phyloP scores from a whole-genome alignment of 179 eudicot genomes.

The Actinidia polygama region DNA sequence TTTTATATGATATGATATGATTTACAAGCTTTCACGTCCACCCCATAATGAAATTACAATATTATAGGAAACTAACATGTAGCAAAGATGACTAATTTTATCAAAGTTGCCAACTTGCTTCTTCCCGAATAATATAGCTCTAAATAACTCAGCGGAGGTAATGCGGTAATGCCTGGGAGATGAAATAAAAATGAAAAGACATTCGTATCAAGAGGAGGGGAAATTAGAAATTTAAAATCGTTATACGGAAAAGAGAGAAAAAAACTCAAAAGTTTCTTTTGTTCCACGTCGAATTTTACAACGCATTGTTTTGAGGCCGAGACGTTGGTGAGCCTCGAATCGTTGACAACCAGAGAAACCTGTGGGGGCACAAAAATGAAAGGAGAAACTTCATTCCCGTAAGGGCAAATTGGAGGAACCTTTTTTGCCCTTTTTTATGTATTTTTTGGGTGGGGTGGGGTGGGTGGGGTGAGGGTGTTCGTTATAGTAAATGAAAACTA shows the following conservation, averaged over 20 bases:
- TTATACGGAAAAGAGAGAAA: neutral
- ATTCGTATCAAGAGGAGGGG: too few species aligned
- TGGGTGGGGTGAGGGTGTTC: neutral
- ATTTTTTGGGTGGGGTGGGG: too few species aligned
- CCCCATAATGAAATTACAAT: too few species aligned
- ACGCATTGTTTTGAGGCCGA: conserved; percentile 92
- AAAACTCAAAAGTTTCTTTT: conserved; percentile 86
- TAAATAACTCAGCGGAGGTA: conserved; percentile 62
- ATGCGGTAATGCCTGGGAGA: conserved; percentile 84
- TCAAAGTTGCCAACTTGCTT: conserved; percentile 3
- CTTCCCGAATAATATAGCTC: neutral
- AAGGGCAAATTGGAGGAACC: neutral
- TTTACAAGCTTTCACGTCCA: neutral
- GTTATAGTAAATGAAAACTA: neutral
- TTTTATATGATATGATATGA: too few species aligned
- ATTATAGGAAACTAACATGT: neutral
- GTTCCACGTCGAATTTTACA: conserved; percentile 94
- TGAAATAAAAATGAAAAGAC: neutral
- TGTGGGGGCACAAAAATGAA: conserved; percentile 12
- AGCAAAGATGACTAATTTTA: neutral
- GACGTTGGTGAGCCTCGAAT: conserved; percentile 90
- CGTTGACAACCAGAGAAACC: conserved; percentile 99
- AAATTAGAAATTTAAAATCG: neutral
- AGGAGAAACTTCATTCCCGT: neutral
- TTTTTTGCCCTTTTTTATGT: neutral